Evolutionary conservation across 2,329 filamentous ascomycete species (phyloP).

Genomic region (Monosporascus sp.): DNA sequence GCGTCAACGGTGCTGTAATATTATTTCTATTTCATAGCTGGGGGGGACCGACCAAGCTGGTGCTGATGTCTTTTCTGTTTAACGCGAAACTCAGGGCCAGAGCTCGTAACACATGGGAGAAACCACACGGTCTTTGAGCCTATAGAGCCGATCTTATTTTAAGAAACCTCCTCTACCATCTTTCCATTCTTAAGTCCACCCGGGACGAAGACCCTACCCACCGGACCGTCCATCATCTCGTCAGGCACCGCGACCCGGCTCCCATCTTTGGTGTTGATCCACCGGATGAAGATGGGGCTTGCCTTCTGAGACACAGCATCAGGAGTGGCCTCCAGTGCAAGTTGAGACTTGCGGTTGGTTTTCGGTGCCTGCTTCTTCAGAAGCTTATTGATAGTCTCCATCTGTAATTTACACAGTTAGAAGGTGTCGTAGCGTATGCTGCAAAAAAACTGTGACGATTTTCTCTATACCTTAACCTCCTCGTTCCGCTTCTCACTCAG

Average conservation of each 20-base stretch:
- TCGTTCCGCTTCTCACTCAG: conserved; percentile 61
- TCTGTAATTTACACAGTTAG: conserved; percentile 41
- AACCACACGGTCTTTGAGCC: no score
- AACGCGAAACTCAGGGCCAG: no score
- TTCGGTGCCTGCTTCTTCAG: conserved; percentile 83
- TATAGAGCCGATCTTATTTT: conserved; percentile 9
- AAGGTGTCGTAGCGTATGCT: not conserved
- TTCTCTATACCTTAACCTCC: conserved; percentile 52
- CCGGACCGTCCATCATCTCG: conserved; percentile 61
- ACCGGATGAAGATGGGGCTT: conserved; percentile 61
- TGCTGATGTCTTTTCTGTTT: no score
- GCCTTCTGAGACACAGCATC: conserved; percentile 45
- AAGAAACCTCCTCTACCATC: conserved; percentile 52
- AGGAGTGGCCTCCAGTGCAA: conserved; percentile 43
- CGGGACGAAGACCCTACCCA: conserved; percentile 52
- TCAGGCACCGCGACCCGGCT: conserved; percentile 59
- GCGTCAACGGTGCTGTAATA: no score
- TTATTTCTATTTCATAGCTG: no score
- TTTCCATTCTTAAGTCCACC: conserved; percentile 34
- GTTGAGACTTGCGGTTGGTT: conserved; percentile 49
- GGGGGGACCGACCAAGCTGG: no score
- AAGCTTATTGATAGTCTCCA: conserved; percentile 87
- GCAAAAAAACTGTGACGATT: no score
- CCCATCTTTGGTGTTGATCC: conserved; percentile 63
- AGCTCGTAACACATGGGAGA: no score